Conservation (phyloP, 805 yeast species). For the Candida bentonensis region DNA sequence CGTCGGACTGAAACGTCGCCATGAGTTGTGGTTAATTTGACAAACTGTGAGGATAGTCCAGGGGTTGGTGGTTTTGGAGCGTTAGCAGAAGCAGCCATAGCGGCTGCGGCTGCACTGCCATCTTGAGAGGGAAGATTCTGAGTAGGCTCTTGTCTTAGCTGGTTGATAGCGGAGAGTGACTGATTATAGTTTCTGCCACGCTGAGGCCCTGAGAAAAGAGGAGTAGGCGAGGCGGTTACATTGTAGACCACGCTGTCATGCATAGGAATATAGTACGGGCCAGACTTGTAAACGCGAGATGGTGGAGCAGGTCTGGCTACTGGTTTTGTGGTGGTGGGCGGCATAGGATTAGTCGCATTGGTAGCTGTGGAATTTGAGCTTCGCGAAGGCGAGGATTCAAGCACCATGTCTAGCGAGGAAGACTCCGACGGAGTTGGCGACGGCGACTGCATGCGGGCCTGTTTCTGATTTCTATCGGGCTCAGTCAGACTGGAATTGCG, state of each 20-base stretch:
- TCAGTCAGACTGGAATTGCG: background rate
- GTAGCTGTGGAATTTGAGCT: background rate
- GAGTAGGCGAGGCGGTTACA: background rate
- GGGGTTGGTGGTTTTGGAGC: conserved; percentile 1
- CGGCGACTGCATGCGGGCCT: background rate
- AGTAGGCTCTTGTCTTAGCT: too few species aligned
- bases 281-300: background rate
- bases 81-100: background rate
- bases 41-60: background rate
- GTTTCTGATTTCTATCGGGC: conserved; percentile 1
- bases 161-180: background rate
- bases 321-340: background rate
- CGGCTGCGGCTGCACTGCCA: background rate
- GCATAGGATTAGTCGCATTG: background rate
- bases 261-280: background rate
- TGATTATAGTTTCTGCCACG: background rate
- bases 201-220: background rate
- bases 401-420: too few species aligned
- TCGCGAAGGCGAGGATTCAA: background rate
- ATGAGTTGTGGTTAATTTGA: background rate
- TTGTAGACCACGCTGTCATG: background rate
- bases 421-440: background rate
- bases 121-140: too few species aligned
- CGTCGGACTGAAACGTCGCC: background rate
- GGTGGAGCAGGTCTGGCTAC: background rate